Evolutionary conservation across 208 protist genomes (phyloP).

Genomic region (Wallacemonas sp.): DNA sequence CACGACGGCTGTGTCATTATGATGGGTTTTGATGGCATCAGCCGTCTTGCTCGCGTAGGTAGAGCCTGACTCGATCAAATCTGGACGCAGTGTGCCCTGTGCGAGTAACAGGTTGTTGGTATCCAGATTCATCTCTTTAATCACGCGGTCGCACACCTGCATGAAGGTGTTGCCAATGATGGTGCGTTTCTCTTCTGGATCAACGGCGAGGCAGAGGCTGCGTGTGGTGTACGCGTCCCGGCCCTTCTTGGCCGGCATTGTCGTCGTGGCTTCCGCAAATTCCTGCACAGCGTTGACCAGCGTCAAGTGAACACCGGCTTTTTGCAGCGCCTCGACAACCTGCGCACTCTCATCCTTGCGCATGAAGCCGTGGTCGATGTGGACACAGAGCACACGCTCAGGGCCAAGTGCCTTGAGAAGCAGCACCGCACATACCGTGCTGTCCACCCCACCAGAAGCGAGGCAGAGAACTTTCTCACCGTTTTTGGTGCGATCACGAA

Average conservation of each 20-base stretch:
- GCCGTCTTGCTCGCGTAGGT: conserved; percentile 79
- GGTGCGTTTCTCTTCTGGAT: conserved; percentile 95
- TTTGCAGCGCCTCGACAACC: conserved; percentile 78
- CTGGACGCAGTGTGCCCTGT: conserved; percentile 96
- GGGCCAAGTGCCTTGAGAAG: conserved; percentile 94
- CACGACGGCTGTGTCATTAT: conserved; percentile 97
- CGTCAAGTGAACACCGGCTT: conserved; percentile 72
- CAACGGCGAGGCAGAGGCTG: conserved; percentile 51
- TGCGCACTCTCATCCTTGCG: conserved; percentile 89
- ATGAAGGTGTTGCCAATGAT: conserved; percentile 99
- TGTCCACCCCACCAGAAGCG: conserved; percentile 98
- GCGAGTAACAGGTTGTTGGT: conserved; percentile 75
- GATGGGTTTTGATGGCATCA: conserved; percentile 98
- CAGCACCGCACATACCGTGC: conserved; percentile 96
- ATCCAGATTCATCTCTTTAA: conserved; percentile 72
- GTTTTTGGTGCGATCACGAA: conserved; percentile 79
- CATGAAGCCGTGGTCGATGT: conserved; percentile 99
- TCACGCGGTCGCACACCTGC: conserved; percentile 74
- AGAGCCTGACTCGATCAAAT: conserved; percentile 96
- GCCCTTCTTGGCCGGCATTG: conserved; percentile 51
- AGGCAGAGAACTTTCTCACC: conserved; percentile 94
- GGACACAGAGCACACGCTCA: conserved; percentile 94
- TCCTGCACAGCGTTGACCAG: conserved; percentile 69
- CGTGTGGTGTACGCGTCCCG: conserved; percentile 56
- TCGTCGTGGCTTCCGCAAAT: conserved; percentile 81